phyloP scores from a whole-genome alignment of 2,329 filamentous ascomycete species.

The Paraphoma sp. region DNA sequence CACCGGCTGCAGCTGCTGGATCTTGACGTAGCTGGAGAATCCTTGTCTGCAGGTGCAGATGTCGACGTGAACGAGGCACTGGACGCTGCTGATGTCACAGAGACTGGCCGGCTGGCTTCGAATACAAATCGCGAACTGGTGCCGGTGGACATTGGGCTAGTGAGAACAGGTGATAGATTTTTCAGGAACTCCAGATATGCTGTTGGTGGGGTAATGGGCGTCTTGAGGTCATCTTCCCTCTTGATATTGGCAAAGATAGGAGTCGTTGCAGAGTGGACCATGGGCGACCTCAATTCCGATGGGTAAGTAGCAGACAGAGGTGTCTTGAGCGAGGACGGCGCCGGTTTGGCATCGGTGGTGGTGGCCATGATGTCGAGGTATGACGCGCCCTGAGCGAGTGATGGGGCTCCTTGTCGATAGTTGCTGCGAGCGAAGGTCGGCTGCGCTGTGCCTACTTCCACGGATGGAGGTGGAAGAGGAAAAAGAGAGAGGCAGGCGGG shows the following conservation, averaged over 20 bases:
- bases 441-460: conserved; percentile 38
- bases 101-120: conserved; percentile 49
- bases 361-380: conserved; percentile 43
- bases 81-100: conserved; percentile 46
- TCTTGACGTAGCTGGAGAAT: conserved; percentile 44
- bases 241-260: conserved; percentile 67
- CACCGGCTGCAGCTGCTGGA: conserved; percentile 48
- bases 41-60: conserved; percentile 40
- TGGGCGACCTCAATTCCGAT: conserved; percentile 67
- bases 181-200: conserved; percentile 95
- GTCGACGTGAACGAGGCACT: conserved; percentile 46
- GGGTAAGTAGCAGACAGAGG: conserved; percentile 67
- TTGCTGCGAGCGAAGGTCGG: conserved; percentile 26
- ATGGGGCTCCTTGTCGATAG: conserved; percentile 29
- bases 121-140: conserved; percentile 61
- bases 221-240: conserved; percentile 70
- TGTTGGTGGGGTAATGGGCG: conserved; percentile 86
- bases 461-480: conserved; percentile 29
- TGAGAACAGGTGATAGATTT: conserved; percentile 73
- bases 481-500: conserved; percentile 35
- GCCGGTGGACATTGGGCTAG: conserved; percentile 69
- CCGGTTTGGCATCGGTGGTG: conserved; percentile 51
- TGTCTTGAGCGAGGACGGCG: conserved; percentile 54
- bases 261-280: conserved; percentile 57
- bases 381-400: conserved; percentile 38